phyloP scores from a whole-genome alignment of 306 rosid genomes.

The Cicer pinnatifidum region DNA sequence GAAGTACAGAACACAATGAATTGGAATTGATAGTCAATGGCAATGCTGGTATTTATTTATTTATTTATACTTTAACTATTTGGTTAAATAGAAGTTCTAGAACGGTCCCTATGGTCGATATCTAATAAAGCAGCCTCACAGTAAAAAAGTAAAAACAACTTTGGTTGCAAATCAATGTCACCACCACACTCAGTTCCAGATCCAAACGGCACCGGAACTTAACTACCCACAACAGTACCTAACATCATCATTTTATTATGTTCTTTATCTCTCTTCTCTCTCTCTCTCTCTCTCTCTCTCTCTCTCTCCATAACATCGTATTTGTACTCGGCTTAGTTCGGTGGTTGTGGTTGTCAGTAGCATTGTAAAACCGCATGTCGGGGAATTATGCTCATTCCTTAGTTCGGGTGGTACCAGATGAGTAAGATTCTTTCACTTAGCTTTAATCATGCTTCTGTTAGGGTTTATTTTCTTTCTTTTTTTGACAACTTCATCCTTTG shows the following conservation, averaged over 20 bases:
- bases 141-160: slow-evolving; percentile 27
- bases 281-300: not conserved
- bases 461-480: slow-evolving; percentile 9
- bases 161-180: slow-evolving; percentile 55
- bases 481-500: not conserved
- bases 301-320: slow-evolving; percentile 19
- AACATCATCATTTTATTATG: not conserved
- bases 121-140: not conserved
- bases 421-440: slow-evolving; percentile 22
- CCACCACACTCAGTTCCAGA: slow-evolving; percentile 44
- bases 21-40: not conserved
- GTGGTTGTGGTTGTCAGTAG: slow-evolving; percentile 42
- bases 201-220: slow-evolving; percentile 46
- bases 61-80: not conserved
- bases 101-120: slow-evolving; percentile 17
- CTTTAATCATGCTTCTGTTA: slow-evolving; percentile 25
- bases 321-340: slow-evolving; percentile 27
- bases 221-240: slow-evolving; percentile 19
- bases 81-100: slow-evolving; percentile 35
- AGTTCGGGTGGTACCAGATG: slow-evolving; percentile 38
- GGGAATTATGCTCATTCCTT: slow-evolving; percentile 12
- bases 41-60: not conserved
- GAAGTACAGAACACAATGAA: not conserved
- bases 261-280: not conserved
- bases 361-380: slow-evolving; percentile 46